phyloP scores from a whole-genome alignment of 345 rosid genomes.

The Arabis hirsuta region DNA sequence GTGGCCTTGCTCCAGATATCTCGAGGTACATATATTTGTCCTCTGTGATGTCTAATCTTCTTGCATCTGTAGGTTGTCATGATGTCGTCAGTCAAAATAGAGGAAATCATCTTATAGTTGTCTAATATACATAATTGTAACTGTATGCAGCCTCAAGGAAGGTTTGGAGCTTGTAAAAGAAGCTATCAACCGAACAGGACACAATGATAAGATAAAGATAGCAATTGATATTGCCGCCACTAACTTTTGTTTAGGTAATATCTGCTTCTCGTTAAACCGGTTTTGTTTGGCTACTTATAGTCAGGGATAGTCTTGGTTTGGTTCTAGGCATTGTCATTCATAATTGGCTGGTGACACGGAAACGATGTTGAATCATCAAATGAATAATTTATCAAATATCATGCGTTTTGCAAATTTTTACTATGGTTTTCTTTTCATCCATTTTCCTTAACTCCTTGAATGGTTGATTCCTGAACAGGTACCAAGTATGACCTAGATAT shows the following conservation, averaged over 20 bases:
- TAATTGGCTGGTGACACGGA: constrained; percentile 20
- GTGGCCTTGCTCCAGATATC: constrained; percentile 94
- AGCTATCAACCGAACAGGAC: constrained; percentile 90
- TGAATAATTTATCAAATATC: background rate
- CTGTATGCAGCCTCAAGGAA: constrained; percentile 75
- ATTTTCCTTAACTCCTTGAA: constrained; percentile 18
- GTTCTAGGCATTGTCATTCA: constrained; percentile 25
- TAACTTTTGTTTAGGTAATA: constrained; percentile 81
- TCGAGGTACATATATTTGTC: constrained; percentile 59
- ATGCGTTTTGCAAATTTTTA: constrained; percentile 4
- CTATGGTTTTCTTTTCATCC: constrained; percentile 1
- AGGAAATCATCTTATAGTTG: constrained; percentile 13
- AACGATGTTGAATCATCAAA: constrained; percentile 15
- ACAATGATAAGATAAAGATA: constrained; percentile 81
- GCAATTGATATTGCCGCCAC: constrained; percentile 92
- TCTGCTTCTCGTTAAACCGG: constrained; percentile 33
- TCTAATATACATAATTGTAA: constrained; percentile 20
- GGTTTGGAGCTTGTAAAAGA: constrained; percentile 91
- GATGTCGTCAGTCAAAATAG: constrained; percentile 8
- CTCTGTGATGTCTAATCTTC: constrained; percentile 34
- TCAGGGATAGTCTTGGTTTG: constrained; percentile 17
- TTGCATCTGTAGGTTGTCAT: background rate
- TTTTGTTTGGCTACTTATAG: constrained; percentile 4
- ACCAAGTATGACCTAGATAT: constrained; percentile 90
- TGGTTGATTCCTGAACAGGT: constrained; percentile 50